Evolutionary conservation across 1,284 basidiomycete species (phyloP), one percentile per base, ranked within the genome.

Genomic region (Leccinum pallidistipes): DNA sequence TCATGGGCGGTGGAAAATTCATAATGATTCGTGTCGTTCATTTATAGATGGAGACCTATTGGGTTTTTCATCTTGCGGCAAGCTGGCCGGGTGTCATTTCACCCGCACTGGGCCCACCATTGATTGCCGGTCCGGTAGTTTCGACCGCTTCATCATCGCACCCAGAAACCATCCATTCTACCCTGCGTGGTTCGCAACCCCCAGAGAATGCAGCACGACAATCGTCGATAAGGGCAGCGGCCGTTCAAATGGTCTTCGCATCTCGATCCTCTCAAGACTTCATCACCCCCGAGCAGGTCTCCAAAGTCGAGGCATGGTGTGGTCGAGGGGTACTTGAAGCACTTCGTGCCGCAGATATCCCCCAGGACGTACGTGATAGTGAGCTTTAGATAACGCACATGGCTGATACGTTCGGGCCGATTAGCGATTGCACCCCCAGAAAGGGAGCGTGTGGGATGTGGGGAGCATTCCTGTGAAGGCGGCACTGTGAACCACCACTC

Each of bases 181-280:
- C 77, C 66, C 68, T 71, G 65, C 66, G 62, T 71, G 71, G 57
- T 70, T 68, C 64, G 2, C 71, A 68, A 50, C 69, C 78, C 9
- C 59, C 69, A 43, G 58, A 68, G 40, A 65, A 62, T 50, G 58
- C 67, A 60, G 62, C 62, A 32, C 27, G 60, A 63, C 65, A 78
- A 55, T 31, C 83, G 50, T 69, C 77, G 69, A 92, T 94, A 69
- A 81, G 84, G 64, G 91, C 88, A 2, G 90, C 91, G 7, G 89
- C 89, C 14, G 85, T 86, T 16, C 92, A 94, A 64, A 92, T 94
- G 85, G 85, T 94, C 21, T 94, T 92, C 69, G 92, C 92, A n/a
- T 83, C 87, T 55, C 83, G 92, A 50, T 81, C 79, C 43, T 90
- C 88, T n/a, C 81, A 80, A 63, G 89, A 83, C 58, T 93, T 94